Base-by-base conservation (phyloP, 441 rosid genomes). In the Euphorbia celastroides region DNA sequence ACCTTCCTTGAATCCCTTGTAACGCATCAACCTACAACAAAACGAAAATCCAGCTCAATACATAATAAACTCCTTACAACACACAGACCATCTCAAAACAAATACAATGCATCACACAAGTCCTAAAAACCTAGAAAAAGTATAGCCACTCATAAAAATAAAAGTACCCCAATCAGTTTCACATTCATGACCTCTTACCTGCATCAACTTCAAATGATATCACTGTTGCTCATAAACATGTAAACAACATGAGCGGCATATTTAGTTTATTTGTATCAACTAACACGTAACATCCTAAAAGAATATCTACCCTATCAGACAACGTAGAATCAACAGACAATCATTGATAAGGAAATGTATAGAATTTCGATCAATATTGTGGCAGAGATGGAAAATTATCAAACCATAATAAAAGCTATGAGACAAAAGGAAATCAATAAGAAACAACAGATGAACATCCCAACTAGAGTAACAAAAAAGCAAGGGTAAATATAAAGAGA, bases 1-100 rank as follows among this genome's bases (percentile, higher is more conserved):
- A 4, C 99, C 98, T 81, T 94, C 99, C 81, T 92, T 94, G 78
- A 94, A 94, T 31, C 96, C 88, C 66, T 94, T 94, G 88, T 94
- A 94, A 27, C 96, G 94, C 5, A 86, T 94, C 84, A 94, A 74
- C 90, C 99, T 94, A 68, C 59, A 75, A 62, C 67, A 16, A 19
- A 19, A 13, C 46, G 16, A 16, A 27, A n/a, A 60, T 36, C 42
- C 51, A 71, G 66, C 23, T 57, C 26, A 19, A 60, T 14, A 51
- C 26, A 25, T 25, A n/a, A n/a, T n/a, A 11, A 0, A n/a, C 27
- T 20, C 7, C 56, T 52, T 5, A 44, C 32, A 46, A 48, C 10
- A 5, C 5, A 51, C 22, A 46, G n/a, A 17, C 44, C 0, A 57
- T 54, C 5, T 11, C 7, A 17, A 13, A 9, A 57, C 7, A n/a